These are phyloP conservation scores for Gryganskiella cystojenkinii DNA, from an alignment of 192 early-diverging fungal genomes.

Conservation along the genomic window DNA sequence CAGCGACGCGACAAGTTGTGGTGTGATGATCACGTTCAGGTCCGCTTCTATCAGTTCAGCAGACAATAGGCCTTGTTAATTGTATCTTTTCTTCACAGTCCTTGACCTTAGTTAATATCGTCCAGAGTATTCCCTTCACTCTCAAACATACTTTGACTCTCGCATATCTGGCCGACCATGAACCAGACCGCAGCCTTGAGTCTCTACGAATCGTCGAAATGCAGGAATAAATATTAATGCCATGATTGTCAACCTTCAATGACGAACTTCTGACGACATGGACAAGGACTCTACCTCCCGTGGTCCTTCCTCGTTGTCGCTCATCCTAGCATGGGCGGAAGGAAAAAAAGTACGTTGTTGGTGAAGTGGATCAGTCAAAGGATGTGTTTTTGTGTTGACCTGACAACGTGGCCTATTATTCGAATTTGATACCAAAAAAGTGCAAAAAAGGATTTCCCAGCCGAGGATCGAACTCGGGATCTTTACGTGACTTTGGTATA, in stretches of 20 bases:
- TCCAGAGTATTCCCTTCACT: not conserved
- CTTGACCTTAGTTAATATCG: not conserved
- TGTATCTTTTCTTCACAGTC: not conserved
- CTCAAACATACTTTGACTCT: conserved; percentile 37
- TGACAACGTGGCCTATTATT: not conserved
- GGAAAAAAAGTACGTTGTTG: not conserved
- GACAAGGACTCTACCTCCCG: conserved; percentile 18
- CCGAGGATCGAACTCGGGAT: conserved; percentile 77
- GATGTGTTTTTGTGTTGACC: too few species aligned
- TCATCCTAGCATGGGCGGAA: conserved; percentile 12
- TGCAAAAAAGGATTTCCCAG: conserved; percentile 57
- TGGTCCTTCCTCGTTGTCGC: conserved; percentile 30
- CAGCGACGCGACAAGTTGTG: conserved; percentile 55
- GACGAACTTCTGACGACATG: not conserved
- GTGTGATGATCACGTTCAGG: conserved; percentile 44
- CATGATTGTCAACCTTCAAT: not conserved
- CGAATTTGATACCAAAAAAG: conserved; percentile 4
- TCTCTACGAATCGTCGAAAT: conserved; percentile 18
- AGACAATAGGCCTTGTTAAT: not conserved
- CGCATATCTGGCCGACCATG: conserved; percentile 52
- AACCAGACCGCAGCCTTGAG: conserved; percentile 58
- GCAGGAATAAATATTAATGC: not conserved
- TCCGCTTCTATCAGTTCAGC: conserved; percentile 14
- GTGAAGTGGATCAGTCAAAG: too few species aligned
- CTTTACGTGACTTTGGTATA: conserved; percentile 71